These are phyloP conservation scores for Pseudogymnoascus sp. DNA, from an alignment of 2,329 filamentous ascomycete genomes.

Conservation along the genomic window DNA sequence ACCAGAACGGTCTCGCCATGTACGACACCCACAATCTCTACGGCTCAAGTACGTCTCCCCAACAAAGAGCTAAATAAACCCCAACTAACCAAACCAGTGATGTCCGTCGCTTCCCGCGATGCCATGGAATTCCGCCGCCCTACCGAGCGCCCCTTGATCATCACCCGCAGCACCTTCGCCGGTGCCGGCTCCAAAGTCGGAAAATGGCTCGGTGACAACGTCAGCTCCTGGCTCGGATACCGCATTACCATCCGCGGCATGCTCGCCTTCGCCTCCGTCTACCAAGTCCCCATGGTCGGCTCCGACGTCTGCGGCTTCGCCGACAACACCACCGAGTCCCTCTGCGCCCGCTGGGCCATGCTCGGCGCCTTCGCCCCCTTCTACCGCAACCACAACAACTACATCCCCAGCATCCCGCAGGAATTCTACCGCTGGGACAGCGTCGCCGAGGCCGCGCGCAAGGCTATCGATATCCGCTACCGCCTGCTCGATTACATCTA, in stretches of 20 bases:
- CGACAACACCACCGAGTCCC: conserved; percentile 55
- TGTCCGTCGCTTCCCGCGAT: conserved; percentile 56
- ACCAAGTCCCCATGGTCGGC: conserved; percentile 62
- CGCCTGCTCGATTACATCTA: conserved; percentile 73
- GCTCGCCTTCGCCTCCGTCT: conserved; percentile 55
- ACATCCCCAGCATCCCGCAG: conserved; percentile 43
- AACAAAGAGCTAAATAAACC: conserved; percentile 4
- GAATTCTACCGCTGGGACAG: conserved; percentile 65
- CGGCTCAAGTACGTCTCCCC: conserved; percentile 45
- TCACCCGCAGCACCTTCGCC: conserved; percentile 69
- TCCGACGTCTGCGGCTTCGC: conserved; percentile 73
- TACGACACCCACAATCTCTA: conserved; percentile 76
- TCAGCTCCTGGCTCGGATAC: conserved; percentile 52
- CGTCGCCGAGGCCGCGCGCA: conserved; percentile 56
- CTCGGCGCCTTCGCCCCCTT: conserved; percentile 69
- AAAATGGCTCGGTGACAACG: conserved; percentile 54
- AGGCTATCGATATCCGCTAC: conserved; percentile 66
- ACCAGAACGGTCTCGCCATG: conserved; percentile 58
- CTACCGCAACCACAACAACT: conserved; percentile 65
- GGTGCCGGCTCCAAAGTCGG: conserved; percentile 60
- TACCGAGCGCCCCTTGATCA: conserved; percentile 56
- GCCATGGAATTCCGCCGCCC: conserved; percentile 63
- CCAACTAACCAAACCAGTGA: conserved; percentile 40
- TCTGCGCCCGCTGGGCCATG: conserved; percentile 69
- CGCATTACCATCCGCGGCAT: conserved; percentile 50